phyloP scores from a whole-genome alignment of 345 rosid genomes.

The Eutrema heterophyllum region DNA sequence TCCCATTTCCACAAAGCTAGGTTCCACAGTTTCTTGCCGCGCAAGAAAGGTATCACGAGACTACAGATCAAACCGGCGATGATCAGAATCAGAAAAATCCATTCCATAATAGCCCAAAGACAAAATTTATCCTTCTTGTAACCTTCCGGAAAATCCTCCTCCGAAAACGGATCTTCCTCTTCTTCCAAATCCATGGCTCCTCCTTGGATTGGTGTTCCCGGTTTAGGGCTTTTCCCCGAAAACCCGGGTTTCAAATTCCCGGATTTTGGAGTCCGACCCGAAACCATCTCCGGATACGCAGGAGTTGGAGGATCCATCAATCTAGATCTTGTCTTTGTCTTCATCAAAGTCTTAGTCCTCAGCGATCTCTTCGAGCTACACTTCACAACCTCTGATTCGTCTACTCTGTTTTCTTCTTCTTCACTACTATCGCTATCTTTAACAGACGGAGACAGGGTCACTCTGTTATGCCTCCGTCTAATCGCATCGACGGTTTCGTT shows the following conservation, averaged over 20 bases:
- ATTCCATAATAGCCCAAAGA: constrained; percentile 46
- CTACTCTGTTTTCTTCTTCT: constrained; percentile 21
- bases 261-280: constrained; percentile 38
- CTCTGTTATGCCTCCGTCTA: constrained; percentile 39
- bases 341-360: constrained; percentile 37
- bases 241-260: constrained; percentile 44
- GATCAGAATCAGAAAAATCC: constrained; percentile 62
- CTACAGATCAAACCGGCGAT: constrained; percentile 54
- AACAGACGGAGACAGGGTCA: constrained; percentile 26
- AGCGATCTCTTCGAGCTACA: constrained; percentile 51
- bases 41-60: constrained; percentile 38
- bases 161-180: constrained; percentile 68
- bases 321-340: constrained; percentile 59
- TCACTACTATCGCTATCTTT: constrained; percentile 30
- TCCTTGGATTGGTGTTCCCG: constrained; percentile 12
- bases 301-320: constrained; percentile 61
- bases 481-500: constrained; percentile 16
- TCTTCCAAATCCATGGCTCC: constrained; percentile 43
- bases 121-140: constrained; percentile 45
- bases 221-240: constrained; percentile 32
- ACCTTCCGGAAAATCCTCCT: constrained; percentile 78
- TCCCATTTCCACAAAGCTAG: constrained; percentile 90
- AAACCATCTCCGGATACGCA: constrained; percentile 28
- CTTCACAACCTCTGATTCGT: constrained; percentile 42
- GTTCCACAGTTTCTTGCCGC: constrained; percentile 36